phyloP scores from a whole-genome alignment of 352 stramenopile genomes.

The Pythium rhizo-oryzae region DNA sequence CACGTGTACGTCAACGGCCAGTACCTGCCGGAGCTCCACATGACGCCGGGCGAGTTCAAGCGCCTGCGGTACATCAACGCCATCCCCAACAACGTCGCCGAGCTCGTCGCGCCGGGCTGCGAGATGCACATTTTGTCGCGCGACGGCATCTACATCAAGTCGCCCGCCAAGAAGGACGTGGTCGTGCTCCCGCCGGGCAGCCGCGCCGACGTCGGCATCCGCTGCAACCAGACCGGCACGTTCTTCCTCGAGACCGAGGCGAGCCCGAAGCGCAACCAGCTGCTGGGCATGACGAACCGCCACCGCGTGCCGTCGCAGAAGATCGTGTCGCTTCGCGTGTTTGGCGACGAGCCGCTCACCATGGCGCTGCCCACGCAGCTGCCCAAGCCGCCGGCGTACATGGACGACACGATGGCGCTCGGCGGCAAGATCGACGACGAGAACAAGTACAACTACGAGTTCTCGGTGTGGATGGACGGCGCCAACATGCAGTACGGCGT shows the following conservation, averaged over 20 bases:
- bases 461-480: slow-evolving; percentile 69
- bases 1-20: slow-evolving; percentile 79
- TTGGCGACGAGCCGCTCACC: slow-evolving; percentile 30
- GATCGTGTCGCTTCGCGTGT: slow-evolving; percentile 56
- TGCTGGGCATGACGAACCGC: slow-evolving; percentile 63
- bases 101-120: slow-evolving; percentile 62
- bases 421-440: slow-evolving; percentile 24
- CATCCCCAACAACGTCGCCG: slow-evolving; percentile 81
- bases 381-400: slow-evolving; percentile 60
- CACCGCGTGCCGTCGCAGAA: slow-evolving; percentile 72
- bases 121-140: slow-evolving; percentile 62
- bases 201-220: slow-evolving; percentile 63
- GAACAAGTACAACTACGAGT: slow-evolving; percentile 77
- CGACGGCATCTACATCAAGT: slow-evolving; percentile 68
- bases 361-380: slow-evolving; percentile 44
- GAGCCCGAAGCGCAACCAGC: slow-evolving; percentile 53
- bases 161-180: slow-evolving; percentile 45
- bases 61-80: slow-evolving; percentile 74
- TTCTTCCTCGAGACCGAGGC: slow-evolving; percentile 74
- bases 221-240: slow-evolving; percentile 45
- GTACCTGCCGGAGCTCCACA: slow-evolving; percentile 61
- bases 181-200: slow-evolving; percentile 69
- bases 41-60: slow-evolving; percentile 58
- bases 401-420: slow-evolving; percentile 40
- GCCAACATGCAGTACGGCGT: slow-evolving; percentile 55